Evolutionary conservation across 371 early-diverging fungal species (phyloP), one percentile per base, ranked within the genome.

Genomic region (Apophysomyces trapeziformis): DNA sequence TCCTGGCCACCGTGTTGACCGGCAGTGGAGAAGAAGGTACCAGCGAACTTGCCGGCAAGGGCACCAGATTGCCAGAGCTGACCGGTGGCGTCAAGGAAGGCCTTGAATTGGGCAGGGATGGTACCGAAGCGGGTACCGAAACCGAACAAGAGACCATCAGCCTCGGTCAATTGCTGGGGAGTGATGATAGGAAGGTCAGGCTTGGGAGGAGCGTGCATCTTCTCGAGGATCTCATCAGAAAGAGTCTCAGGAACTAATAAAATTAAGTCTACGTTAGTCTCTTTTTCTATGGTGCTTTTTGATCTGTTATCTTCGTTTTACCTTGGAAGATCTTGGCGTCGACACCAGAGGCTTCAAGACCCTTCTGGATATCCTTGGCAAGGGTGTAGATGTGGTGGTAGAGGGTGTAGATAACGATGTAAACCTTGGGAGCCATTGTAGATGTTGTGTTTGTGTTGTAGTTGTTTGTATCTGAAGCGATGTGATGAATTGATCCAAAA

Each of bases 1-100:
- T 93, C 93, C 63, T 88, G 88, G 21, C 92, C 92, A 65, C 91
- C 91, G 62, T 84, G 85, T 72, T 87, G 89, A 18, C 86, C 76
- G 7, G 77, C 85, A 21, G 92, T 90, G 36, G 88, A 87, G 63
- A 83, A 84, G 79, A 93, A 93, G 50, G 77, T 65, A 9, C 89
- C 92, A 8, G 83, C 90, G 63, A 80, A 78, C 73, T 92, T 93
- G 50, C 87, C 88, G 4, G 68, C 68, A 54, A 92, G 72, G 1
- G 88, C 86, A 50, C 84, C 85, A 7, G 60, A 67, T 2, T 76
- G 73, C 91, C 91, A 93, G 26, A 92, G 77, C 47, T 73, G 69
- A 39, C 94, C 93, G 5, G 90, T 89, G 11, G 83, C 64, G 71
- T 93, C 94, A 14, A 75, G 57, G 60, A 80, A 77, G 8, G 89